Percentiles rank a stretch among this genome's conserved stretches.
Conservation (phyloP, 805 yeast genomes). For the Kluyveromyces starmeri region DNA sequence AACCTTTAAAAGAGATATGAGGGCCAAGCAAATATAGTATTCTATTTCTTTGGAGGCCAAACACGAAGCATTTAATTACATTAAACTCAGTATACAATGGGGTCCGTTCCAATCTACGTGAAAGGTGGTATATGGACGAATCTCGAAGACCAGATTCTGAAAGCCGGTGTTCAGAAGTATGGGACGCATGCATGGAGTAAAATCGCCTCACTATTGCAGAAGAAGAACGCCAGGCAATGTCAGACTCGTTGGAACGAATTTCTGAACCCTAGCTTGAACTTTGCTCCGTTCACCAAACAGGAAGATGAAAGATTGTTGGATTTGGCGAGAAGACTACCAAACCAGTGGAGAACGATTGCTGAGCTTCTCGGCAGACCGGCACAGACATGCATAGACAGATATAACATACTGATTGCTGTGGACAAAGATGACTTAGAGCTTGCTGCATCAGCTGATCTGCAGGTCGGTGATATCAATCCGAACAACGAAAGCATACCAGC, state of each 20-base stretch:
- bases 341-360: conserved; percentile 93
- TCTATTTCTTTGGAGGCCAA: too few relatives aligned
- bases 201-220: conserved; percentile 74
- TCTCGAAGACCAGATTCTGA: conserved; percentile 71
- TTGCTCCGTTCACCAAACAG: conserved; percentile 57
- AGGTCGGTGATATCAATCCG: conserved; percentile 53
- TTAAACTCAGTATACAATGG: too few relatives aligned
- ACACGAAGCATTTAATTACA: too few relatives aligned
- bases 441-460: conserved; percentile 25
- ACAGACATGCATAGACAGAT: conserved; percentile 76
- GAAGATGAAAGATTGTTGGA: conserved; percentile 69
- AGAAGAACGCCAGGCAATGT: conserved; percentile 86
- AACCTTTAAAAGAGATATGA: too few relatives aligned
- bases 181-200: conserved; percentile 94
- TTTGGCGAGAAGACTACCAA: conserved; percentile 66
- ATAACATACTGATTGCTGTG: conserved; percentile 56
- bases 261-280: conserved; percentile 64
- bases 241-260: conserved; percentile 90
- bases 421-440: conserved; percentile 31
- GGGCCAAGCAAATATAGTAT: too few relatives aligned
- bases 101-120: conserved; percentile 57
- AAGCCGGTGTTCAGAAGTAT: conserved; percentile 87
- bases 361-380: conserved; percentile 77
- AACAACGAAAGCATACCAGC: conserved; percentile 75
- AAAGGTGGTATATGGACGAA: conserved; percentile 91